phyloP scores from a whole-genome alignment of 805 yeast genomes.

The Wickerhamiella occidentalis region DNA sequence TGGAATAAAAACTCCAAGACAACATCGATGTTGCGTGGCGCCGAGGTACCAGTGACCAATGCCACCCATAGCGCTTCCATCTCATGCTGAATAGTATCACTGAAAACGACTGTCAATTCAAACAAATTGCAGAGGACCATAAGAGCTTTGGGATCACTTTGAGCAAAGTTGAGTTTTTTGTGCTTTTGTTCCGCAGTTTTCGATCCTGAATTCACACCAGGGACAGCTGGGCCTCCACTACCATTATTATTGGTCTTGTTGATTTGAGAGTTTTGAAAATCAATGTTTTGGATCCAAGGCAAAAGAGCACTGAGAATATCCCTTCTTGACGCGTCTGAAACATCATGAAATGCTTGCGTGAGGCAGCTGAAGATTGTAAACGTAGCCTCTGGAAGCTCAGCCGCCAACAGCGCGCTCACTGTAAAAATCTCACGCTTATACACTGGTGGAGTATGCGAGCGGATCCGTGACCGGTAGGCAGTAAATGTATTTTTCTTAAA shows the following conservation, averaged over 20 bases:
- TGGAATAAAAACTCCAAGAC: constrained; percentile 59
- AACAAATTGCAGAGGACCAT: constrained; percentile 74
- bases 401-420: constrained; percentile 61
- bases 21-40: constrained; percentile 48
- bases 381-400: constrained; percentile 44
- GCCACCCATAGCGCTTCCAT: constrained; percentile 95
- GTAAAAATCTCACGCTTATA: constrained; percentile 78
- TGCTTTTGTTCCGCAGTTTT: not conserved
- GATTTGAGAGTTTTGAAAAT: constrained; percentile 36
- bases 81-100: constrained; percentile 66
- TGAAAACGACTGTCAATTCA: constrained; percentile 71
- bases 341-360: constrained; percentile 54
- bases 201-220: too few relatives aligned
- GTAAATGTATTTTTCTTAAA: constrained; percentile 44
- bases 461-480: constrained; percentile 55
- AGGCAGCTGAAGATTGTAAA: constrained; percentile 56
- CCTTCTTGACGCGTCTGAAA: constrained; percentile 47
- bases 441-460: constrained; percentile 66
- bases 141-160: constrained; percentile 7
- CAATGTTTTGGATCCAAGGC: constrained; percentile 89
- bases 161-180: constrained; percentile 22
- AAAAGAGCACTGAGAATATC: constrained; percentile 69
- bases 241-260: not conserved
- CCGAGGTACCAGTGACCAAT: constrained; percentile 60
- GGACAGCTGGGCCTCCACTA: not conserved